phyloP scores from a whole-genome alignment of 345 rosid species.

The Arabis hirsuta region DNA sequence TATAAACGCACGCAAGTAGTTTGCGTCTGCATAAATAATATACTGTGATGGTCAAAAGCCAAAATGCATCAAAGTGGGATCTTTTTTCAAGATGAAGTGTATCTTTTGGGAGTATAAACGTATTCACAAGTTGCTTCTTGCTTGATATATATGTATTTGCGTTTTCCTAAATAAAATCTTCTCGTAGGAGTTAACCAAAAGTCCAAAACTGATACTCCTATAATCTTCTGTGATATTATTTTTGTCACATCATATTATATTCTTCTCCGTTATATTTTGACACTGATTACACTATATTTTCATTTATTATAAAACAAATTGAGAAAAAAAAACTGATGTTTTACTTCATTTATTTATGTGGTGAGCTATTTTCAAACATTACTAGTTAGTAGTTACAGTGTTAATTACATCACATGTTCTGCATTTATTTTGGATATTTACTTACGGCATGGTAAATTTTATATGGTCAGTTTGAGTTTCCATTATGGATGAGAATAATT shows the following conservation, averaged over 20 bases:
- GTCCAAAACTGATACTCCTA: no score
- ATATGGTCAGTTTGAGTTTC: slow-evolving; percentile 3
- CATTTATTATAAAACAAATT: not conserved
- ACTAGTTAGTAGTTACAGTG: not conserved
- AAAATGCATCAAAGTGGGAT: slow-evolving; percentile 1
- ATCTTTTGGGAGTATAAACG: slow-evolving; percentile 1
- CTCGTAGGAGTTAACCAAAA: not conserved
- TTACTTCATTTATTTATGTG: slow-evolving; percentile 10
- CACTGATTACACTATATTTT: not conserved
- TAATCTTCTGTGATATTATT: no score
- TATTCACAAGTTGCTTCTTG: not conserved
- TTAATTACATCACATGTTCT: not conserved
- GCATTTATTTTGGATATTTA: not conserved
- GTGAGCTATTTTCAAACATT: not conserved
- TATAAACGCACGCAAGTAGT: slow-evolving; percentile 38
- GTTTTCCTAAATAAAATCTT: not conserved
- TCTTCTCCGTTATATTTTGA: not conserved
- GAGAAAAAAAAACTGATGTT: not conserved
- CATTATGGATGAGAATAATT: not conserved
- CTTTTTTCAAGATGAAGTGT: not conserved
- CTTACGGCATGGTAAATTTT: not conserved
- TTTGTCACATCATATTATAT: no score
- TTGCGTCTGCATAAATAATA: slow-evolving; percentile 31
- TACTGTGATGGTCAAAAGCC: slow-evolving; percentile 18
- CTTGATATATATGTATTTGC: not conserved